Base-by-base conservation (phyloP, 2,329 filamentous ascomycete species). In the Diaporthe sp. region DNA sequence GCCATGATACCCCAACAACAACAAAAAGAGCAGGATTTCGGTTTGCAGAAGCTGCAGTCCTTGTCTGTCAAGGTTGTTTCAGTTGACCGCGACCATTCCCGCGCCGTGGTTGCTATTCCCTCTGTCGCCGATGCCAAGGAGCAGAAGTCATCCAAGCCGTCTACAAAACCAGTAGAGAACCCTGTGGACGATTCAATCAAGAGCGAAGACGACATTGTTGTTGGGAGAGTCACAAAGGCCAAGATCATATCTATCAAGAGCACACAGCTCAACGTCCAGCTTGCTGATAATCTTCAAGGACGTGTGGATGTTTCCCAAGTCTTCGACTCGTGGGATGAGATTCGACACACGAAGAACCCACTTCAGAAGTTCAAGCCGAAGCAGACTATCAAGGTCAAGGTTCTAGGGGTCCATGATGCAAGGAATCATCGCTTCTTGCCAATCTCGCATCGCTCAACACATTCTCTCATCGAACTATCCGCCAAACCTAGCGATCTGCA, bases 341-440 rank as follows among this genome's bases (percentile, higher is more conserved):
- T 99, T 80, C 88, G 91, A 74, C 92, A 98, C 81, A 90, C 92
- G 75, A 98, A 96, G 84, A 88, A 92, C 39, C 96, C 97, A 1
- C 87, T 98, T n/a, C 87, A 88, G 74, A 89, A 90, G 77, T 97
- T 98, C 85, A 90, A 91, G 77, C 87, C 89, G 70, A 94, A 94
- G 79, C 91, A 96, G 75, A 86, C 92, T 61, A 85, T 98, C 42
- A 86, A 90, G 19, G 95, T 96, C 53, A 94, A 92, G 81, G 90
- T 98, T 51, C 88, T 98, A 49, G 96, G 96, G 77, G 89, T 97
- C 44, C 96, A 98, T 82, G 95, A 98, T 84, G 94, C 95, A 68
- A 93, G 94, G 79, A 97, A 95, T 80, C 95, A 98, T 84, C 92
- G 94, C 61, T 99, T 98, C 86, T 88, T 99, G 57, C 96, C 97